Evolutionary conservation across 2,329 filamentous ascomycete genomes (phyloP), one percentile per base, ranked within the genome.

Genomic region (Exophiala lecanii-corni): DNA sequence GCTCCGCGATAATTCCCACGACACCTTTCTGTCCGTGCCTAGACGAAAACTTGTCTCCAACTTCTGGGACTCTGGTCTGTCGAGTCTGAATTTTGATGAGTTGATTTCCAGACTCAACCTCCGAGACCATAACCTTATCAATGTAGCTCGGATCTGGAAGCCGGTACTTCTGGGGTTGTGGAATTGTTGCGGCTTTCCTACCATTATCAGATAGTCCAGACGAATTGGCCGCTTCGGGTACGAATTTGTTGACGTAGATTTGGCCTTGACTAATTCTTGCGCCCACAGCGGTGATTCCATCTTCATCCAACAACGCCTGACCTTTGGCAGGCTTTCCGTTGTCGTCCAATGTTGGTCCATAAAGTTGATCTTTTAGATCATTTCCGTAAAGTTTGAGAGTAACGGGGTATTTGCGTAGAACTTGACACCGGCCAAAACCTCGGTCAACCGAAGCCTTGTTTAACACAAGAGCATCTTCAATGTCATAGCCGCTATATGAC

Each of bases 401-500:
- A 3, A 87, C 85, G 9, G 83, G 81, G 61, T 92, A 88, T 66
- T 98, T 98, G 55, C 91, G 84, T 74, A 96, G 91, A n/a, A 97
- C 92, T 61, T 98, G 94, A 59, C 92, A 97, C 26, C 92, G 82
- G 34, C 92, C 94, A 59, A 97, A 98, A 3, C 92, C 94, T 57
- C 92, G 80, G 58, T 98, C 94, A 45, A 89, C 83, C 0, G 89
- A 96, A 7, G 89, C 89, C 70, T 96, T 97, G 72, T 98, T 98
- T 49, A 98, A 65, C 2, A 98, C 91, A 13, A 98, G 75, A 7
- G 92, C 92, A 73, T 98, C 92, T 72, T 98, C 92, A 56, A 98
- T 98, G 79, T 98, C 92, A 67, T 98, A 98, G 17, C 92, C 92
- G 9, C 91, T 97, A 67, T 92, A 98, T 36, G 89, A 97, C 92